Base-by-base conservation (phyloP, 202 grass and related monocot genomes). In the Schoenoplectus tabernaemontani region DNA sequence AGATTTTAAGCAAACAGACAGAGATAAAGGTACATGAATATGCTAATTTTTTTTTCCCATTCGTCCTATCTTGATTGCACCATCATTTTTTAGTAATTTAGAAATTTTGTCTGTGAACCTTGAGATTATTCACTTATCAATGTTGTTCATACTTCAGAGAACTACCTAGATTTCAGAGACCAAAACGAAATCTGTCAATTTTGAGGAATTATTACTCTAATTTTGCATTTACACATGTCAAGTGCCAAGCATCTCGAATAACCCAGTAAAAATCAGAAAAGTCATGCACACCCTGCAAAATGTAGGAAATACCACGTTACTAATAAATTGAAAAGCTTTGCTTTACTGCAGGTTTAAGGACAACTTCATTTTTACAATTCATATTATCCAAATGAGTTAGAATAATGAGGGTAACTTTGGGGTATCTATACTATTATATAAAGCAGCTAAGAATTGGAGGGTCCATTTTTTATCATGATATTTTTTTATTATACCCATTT, bases 11-110 rank as follows among this genome's bases (percentile, higher is more conserved):
- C 46, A 59, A 83, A 70, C 90, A 85, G 44, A 10, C 78, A 32
- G 91, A 92, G 81, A 94, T 98, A 59, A 95, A 98, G 89, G 91
- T 95, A 64, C 85, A 4, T 28, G 53, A 87, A 59, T 50, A 60
- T 64, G 16, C 57, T 83, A 28, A 28, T 28, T 28, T 51, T 64
- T 24, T 39, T 64, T 64, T 32, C 33, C 13, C 9, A 5, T 9
- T 32, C 26, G 22, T 46, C 11, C 68, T 53, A 34, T 33, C 6
- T 51, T 17, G 4, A 48, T 32, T 48, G 17, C 20, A n/a, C 0
- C 5, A 51, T 50, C 0, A 51, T 23, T 17, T n/a, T 53, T 53
- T 33, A 50, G 46, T 74, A 15, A 74, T 53, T 28, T 53, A 16
- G 15, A 24, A 53, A 53, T 74, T 53, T 33, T 46, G 33, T 74